A percentile compares a stretch with the other conserved stretches of the same genome.
phyloP scores from a whole-genome alignment of 2,329 filamentous ascomycete species.

The Ascochyta fabae region DNA sequence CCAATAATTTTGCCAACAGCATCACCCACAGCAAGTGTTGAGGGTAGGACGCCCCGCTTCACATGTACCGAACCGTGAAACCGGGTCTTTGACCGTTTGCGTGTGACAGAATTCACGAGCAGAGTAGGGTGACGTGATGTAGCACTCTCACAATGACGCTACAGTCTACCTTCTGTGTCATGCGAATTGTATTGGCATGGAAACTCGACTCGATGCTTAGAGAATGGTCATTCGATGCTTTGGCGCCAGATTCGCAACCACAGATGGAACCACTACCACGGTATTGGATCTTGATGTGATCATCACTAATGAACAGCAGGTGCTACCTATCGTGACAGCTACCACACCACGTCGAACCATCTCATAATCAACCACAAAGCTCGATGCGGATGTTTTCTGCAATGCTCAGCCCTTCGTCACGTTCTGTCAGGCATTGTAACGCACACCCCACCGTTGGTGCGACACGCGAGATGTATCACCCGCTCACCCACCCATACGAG shows the following conservation, averaged over 20 bases:
- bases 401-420: conserved; percentile 8
- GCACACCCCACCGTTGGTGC: conserved; percentile 14
- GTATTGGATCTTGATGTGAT: conserved; percentile 4
- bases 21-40: conserved; percentile 18
- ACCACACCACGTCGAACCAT: not conserved
- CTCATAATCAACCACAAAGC: not conserved
- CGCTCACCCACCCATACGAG: conserved; percentile 8
- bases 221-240: not conserved
- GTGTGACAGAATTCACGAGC: conserved; percentile 17
- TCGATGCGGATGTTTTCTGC: not conserved
- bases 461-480: conserved; percentile 16
- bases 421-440: conserved; percentile 17
- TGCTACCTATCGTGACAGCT: not conserved
- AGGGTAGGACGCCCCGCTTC: conserved; percentile 14
- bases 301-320: not conserved
- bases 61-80: conserved; percentile 14
- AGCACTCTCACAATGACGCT: conserved; percentile 12
- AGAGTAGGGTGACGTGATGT: conserved; percentile 15
- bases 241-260: not conserved
- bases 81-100: conserved; percentile 17
- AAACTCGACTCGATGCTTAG: not conserved
- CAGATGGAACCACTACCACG: not conserved
- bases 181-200: conserved; percentile 5
- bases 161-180: not conserved
- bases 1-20: conserved; percentile 10